A percentile compares a stretch with the other conserved stretches of the same genome.
Conservation (phyloP, 371 early-diverging fungal genomes). For the Blyttiomyces sp. region DNA sequence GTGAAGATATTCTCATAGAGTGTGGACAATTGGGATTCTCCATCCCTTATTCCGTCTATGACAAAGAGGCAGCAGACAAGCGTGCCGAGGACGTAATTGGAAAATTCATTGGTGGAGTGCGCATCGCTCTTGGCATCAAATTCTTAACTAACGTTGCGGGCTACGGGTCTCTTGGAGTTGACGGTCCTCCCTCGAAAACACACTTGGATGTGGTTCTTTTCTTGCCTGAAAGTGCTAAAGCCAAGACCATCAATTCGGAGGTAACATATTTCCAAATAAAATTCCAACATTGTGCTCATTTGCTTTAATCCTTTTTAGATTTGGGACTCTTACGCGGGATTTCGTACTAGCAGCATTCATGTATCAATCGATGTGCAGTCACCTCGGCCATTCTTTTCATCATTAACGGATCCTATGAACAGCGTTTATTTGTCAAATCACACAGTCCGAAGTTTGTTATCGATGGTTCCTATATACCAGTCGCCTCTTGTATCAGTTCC, state of each 20-base stretch:
- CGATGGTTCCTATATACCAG: constrained; percentile 38
- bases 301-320: constrained; percentile 16
- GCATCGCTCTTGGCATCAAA: constrained; percentile 31
- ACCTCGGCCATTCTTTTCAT: constrained; percentile 35
- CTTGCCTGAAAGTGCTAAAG: constrained; percentile 42
- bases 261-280: not conserved
- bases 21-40: constrained; percentile 42
- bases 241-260: constrained; percentile 5
- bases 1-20: constrained; percentile 42
- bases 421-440: constrained; percentile 34
- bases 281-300: not conserved
- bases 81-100: constrained; percentile 22
- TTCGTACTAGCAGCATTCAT: constrained; percentile 61
- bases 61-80: constrained; percentile 7
- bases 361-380: constrained; percentile 54
- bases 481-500: constrained; percentile 46
- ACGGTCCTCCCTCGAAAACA: constrained; percentile 23
- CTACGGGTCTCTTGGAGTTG: too few relatives aligned
- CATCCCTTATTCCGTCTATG: constrained; percentile 14
- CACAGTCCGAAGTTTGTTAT: constrained; percentile 29
- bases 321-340: constrained; percentile 65
- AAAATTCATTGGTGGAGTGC: constrained; percentile 45
- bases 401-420: constrained; percentile 34
- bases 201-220: constrained; percentile 53
- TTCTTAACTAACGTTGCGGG: too few relatives aligned